These are phyloP conservation scores for Hibiscus mutabilis DNA, from an alignment of 345 rosid species.

Conservation along the genomic window DNA sequence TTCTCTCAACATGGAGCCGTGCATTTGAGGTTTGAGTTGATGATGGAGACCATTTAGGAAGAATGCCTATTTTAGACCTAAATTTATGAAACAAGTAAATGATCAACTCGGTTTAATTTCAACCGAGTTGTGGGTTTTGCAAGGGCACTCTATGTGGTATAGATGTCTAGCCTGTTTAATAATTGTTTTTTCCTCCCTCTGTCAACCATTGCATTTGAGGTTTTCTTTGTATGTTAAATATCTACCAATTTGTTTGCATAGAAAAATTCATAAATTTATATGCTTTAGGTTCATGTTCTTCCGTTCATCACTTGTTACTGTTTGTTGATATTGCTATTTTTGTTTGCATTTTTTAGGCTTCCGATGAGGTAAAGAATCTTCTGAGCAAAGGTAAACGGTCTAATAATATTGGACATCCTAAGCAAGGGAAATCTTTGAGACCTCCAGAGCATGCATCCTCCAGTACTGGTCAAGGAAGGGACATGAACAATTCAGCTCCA, in stretches of 20 bases:
- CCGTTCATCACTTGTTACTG: neutral
- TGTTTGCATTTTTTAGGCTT: conserved; percentile 28
- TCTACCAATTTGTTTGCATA: neutral
- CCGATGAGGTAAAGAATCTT: conserved; percentile 31
- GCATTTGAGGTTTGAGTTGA: too few relatives aligned
- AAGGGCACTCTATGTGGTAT: conserved; percentile 1
- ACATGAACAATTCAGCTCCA: conserved; percentile 40
- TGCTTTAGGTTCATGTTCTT: neutral
- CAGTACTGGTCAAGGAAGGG: conserved; percentile 37
- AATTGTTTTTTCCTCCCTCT: neutral
- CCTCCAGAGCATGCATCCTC: conserved; percentile 40
- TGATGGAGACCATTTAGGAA: neutral
- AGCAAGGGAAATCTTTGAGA: conserved; percentile 46
- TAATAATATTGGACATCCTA: conserved; percentile 29
- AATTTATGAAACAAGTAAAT: neutral
- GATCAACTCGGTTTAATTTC: neutral
- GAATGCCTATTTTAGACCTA: neutral
- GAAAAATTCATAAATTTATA: neutral
- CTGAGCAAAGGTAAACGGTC: conserved; percentile 41
- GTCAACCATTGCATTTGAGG: neutral
- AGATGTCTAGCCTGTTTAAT: neutral
- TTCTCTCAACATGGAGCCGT: neutral
- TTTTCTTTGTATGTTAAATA: neutral
- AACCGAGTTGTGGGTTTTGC: neutral
- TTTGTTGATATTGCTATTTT: conserved; percentile 11